These are phyloP conservation scores for Penicillium oxalicum DNA, from an alignment of 2,329 filamentous ascomycete species.

Conservation along the genomic window DNA sequence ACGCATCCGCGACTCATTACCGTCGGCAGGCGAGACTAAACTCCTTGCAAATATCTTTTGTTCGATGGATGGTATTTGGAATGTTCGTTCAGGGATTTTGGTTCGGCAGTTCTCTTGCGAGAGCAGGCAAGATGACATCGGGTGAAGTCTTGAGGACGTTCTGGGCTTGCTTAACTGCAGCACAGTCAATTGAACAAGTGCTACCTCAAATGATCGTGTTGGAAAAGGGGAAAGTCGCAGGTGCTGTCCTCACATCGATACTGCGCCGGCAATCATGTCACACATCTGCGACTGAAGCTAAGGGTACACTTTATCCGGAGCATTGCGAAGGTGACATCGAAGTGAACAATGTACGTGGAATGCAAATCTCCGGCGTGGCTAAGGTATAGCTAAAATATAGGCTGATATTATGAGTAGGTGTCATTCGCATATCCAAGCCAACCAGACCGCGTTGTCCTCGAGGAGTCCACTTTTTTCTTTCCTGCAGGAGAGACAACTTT, in stretches of 20 bases:
- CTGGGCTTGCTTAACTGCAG: slow-evolving; percentile 70
- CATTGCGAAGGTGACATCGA: slow-evolving; percentile 62
- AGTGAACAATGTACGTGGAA: slow-evolving; percentile 54
- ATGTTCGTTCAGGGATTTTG: slow-evolving; percentile 89
- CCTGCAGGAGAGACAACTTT: slow-evolving; percentile 68
- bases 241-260: slow-evolving; percentile 53
- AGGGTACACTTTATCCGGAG: slow-evolving; percentile 25
- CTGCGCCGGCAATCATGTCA: slow-evolving; percentile 25
- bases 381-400: background rate
- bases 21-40: slow-evolving; percentile 62
- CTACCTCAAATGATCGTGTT: slow-evolving; percentile 72
- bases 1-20: slow-evolving; percentile 57
- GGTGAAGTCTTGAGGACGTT: slow-evolving; percentile 76
- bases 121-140: slow-evolving; percentile 51
- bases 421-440: slow-evolving; percentile 76
- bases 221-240: slow-evolving; percentile 72
- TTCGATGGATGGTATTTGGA: slow-evolving; percentile 66
- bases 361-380: too few species aligned
- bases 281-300: slow-evolving; percentile 22
- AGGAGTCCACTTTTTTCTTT: slow-evolving; percentile 62
- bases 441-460: slow-evolving; percentile 54
- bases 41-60: slow-evolving; percentile 65
- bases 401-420: slow-evolving; percentile 48
- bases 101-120: slow-evolving; percentile 70
- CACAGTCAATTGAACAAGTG: slow-evolving; percentile 67